phyloP scores from a whole-genome alignment of 495 filamentous ascomycete species.

The Oidiodendron maius region DNA sequence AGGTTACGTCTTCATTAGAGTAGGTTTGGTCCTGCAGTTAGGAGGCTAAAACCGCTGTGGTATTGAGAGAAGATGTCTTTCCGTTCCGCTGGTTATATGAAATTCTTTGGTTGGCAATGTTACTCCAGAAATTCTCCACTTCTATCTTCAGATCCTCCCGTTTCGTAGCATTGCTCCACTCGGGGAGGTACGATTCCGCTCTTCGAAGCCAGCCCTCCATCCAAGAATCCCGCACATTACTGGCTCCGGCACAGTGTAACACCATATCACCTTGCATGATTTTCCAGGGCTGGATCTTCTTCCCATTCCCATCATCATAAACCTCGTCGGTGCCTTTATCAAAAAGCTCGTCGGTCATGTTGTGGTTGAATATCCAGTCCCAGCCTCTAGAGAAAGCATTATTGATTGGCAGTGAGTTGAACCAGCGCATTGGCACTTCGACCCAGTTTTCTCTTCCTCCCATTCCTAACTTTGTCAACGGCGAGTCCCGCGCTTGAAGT shows the following conservation, averaged over 20 bases:
- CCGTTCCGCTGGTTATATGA: too few relatives aligned
- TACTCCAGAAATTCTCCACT: neutral
- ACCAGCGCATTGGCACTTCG: neutral
- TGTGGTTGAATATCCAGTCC: neutral
- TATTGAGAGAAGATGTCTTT: too few relatives aligned
- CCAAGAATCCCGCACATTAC: neutral
- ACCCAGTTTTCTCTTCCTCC: neutral
- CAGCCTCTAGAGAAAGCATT: neutral
- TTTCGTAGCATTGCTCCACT: constrained; percentile 1
- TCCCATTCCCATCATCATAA: neutral
- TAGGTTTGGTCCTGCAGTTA: too few relatives aligned
- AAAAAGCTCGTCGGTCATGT: neutral
- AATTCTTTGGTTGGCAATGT: too few relatives aligned
- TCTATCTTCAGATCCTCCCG: neutral
- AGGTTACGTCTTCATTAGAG: too few relatives aligned
- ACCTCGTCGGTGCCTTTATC: neutral
- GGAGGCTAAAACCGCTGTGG: too few relatives aligned
- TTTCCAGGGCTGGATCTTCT: neutral
- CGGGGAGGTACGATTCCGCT: neutral
- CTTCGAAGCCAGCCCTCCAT: neutral
- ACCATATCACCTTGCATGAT: neutral
- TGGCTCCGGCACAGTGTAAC: neutral
- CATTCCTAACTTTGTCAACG: neutral
- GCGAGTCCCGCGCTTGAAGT: neutral
- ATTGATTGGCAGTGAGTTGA: neutral